Evolutionary conservation across 192 early-diverging fungal genomes (phyloP).

Genomic region (Coemansia sp.): DNA sequence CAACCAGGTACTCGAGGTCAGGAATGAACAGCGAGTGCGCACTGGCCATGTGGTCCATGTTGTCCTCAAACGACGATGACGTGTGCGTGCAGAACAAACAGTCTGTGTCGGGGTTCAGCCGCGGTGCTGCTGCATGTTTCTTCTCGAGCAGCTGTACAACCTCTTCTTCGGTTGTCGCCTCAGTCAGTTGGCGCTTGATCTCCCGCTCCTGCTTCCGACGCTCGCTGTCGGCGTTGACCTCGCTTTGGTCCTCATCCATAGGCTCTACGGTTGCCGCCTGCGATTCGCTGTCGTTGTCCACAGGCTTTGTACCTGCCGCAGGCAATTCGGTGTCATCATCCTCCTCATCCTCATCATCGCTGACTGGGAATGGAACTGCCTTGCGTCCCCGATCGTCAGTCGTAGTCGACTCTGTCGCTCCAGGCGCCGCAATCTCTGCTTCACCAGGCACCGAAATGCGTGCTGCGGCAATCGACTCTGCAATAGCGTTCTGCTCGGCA

Average conservation of each 20-base stretch:
- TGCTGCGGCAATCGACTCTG: conserved; percentile 33
- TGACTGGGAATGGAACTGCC: conserved; percentile 42
- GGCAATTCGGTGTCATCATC: conserved; percentile 25
- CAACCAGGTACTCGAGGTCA: conserved; percentile 90
- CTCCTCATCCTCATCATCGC: conserved; percentile 46
- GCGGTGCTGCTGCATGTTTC: conserved; percentile 71
- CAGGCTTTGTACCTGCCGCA: neutral
- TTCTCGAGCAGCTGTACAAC: conserved; percentile 76
- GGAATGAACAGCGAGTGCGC: conserved; percentile 96
- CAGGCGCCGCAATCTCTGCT: neutral
- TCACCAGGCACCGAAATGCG: neutral
- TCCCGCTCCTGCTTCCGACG: conserved; percentile 43
- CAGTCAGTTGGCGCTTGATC: conserved; percentile 44
- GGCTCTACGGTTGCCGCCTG: neutral
- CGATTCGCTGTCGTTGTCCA: conserved; percentile 16
- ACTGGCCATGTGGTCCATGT: conserved; percentile 89
- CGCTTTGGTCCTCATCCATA: conserved; percentile 2
- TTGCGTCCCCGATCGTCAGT: conserved; percentile 30
- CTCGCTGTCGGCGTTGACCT: conserved; percentile 17
- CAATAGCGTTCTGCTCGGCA: conserved; percentile 46
- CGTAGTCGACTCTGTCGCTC: neutral
- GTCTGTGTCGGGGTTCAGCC: conserved; percentile 67
- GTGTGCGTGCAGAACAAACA: conserved; percentile 91
- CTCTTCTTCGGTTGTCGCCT: conserved; percentile 59
- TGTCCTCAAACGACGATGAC: conserved; percentile 64